Conservation (phyloP, 2,329 filamentous ascomycete genomes). For the Ceratocystis papillata region DNA sequence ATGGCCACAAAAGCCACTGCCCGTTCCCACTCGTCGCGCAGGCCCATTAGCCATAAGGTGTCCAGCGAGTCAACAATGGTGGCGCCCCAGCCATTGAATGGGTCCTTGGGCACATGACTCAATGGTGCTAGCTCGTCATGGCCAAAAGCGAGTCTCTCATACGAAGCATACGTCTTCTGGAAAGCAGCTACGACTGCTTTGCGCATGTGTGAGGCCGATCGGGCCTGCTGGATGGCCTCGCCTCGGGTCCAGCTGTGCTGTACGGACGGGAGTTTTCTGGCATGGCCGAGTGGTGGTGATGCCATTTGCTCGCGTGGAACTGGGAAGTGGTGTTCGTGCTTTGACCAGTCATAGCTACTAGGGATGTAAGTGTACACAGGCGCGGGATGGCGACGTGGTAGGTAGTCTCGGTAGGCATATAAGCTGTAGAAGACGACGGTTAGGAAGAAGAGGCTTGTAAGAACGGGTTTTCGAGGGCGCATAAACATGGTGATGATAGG, state of each 20-base stretch:
- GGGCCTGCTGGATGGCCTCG: constrained; percentile 16
- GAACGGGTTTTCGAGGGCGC: constrained; percentile 30
- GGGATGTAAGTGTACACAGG: constrained; percentile 19
- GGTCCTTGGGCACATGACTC: constrained; percentile 41
- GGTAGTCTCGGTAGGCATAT: constrained; percentile 36
- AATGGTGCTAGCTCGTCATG: constrained; percentile 53
- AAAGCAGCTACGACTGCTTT: constrained; percentile 42
- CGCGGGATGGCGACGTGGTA: neutral
- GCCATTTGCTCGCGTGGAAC: constrained; percentile 25
- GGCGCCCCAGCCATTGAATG: constrained; percentile 57
- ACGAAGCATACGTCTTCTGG: constrained; percentile 47
- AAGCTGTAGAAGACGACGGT: constrained; percentile 56
- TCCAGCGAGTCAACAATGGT: constrained; percentile 59
- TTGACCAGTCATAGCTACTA: constrained; percentile 27
- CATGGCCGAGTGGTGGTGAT: constrained; percentile 20
- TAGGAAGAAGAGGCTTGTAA: constrained; percentile 42
- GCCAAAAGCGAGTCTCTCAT: constrained; percentile 53
- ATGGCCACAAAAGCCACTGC: constrained; percentile 47
- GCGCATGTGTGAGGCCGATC: constrained; percentile 28
- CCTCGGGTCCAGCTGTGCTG: constrained; percentile 19
- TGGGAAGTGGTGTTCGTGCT: constrained; percentile 25
- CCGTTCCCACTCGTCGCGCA: constrained; percentile 53
- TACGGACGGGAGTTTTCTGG: constrained; percentile 6
- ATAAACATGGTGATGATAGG: constrained; percentile 10
- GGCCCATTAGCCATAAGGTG: constrained; percentile 61